Evolutionary conservation across 2,329 filamentous ascomycete genomes (phyloP), one percentile per base, ranked within the genome.

Genomic region (Penicillium freii): DNA sequence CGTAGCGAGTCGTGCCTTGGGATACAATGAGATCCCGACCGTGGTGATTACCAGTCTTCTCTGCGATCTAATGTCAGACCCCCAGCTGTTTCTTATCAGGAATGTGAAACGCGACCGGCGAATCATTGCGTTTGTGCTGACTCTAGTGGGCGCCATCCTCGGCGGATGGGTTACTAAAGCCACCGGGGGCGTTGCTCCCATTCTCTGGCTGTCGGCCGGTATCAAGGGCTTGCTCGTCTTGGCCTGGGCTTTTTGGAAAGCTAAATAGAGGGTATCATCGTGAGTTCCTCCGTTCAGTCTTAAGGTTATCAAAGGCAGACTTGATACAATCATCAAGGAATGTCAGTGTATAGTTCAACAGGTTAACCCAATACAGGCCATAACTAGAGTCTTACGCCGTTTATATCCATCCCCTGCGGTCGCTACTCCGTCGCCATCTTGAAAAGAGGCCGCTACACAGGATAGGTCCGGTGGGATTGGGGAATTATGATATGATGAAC

Each of bases 21-120:
- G 65, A 1, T 67, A 67, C 46, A 65, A 66, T 44, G 71, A 73
- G 51, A 66, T 73, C 13, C 70, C 70, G 3, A 71, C 69, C 1
- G 70, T 73, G 8, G 71, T 73, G 4, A 60, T 73, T 29, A 73
- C 71, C 7, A 59, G 55, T 38, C 60, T 63, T 21, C 44, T 63
- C 25, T 63, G 62, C 43, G 62, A 73, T 57, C 52, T 74, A 17
- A 63, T 69, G 50, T 70, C 68, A 1, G 68, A 70, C 19, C 65
- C 67, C 0, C 66, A 69, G 51, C 36, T 70, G 15, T 70, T 71
- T 19, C 44, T 68, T 11, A 13, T 68, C 23, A 62, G 60, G 21
- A 70, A 69, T 34, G 60, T 64, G 48, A 71, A 70, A 58, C 63
- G 69, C 9, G 65, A 71, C 50, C 65, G 68, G 8, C 59, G 67